phyloP scores from a whole-genome alignment of 345 rosid genomes.

The Draba incana region DNA sequence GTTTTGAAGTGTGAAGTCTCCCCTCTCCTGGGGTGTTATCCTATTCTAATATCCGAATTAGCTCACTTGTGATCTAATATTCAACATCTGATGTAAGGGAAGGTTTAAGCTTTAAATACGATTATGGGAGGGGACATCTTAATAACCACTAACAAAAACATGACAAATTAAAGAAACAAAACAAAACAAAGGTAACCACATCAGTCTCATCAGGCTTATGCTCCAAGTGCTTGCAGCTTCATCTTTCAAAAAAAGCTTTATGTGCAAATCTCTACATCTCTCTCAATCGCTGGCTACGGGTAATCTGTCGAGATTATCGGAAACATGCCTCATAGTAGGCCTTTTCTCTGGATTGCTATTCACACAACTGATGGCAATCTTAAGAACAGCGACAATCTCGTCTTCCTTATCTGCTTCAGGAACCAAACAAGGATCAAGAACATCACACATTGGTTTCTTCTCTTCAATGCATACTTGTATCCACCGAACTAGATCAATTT shows the following conservation, averaged over 20 bases:
- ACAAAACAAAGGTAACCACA: slow-evolving; percentile 30
- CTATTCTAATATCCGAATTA: slow-evolving; percentile 19
- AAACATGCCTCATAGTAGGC: slow-evolving; percentile 81
- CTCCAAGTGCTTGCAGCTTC: slow-evolving; percentile 23
- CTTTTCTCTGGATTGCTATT: slow-evolving; percentile 76
- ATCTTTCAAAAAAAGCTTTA: slow-evolving; percentile 22
- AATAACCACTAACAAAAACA: slow-evolving; percentile 24
- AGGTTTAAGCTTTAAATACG: slow-evolving; percentile 23
- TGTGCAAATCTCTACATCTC: slow-evolving; percentile 29
- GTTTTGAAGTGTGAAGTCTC: slow-evolving; percentile 26
- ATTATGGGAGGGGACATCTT: slow-evolving; percentile 31
- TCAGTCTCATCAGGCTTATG: slow-evolving; percentile 11
- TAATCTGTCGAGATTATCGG: slow-evolving; percentile 65
- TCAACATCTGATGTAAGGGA: slow-evolving; percentile 32
- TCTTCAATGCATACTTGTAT: slow-evolving; percentile 87
- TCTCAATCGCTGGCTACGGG: slow-evolving; percentile 45
- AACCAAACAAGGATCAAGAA: slow-evolving; percentile 74
- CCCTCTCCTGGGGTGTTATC: background rate
- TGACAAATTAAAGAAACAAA: background rate
- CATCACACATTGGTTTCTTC: slow-evolving; percentile 77
- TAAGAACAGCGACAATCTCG: slow-evolving; percentile 77
- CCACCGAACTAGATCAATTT: slow-evolving; percentile 83
- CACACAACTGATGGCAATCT: slow-evolving; percentile 86
- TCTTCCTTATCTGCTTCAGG: slow-evolving; percentile 82
- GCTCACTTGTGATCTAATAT: slow-evolving; percentile 30